These are phyloP conservation scores for Fusarium virguliforme DNA, from an alignment of 2,329 filamentous ascomycete species.

Conservation along the genomic window DNA sequence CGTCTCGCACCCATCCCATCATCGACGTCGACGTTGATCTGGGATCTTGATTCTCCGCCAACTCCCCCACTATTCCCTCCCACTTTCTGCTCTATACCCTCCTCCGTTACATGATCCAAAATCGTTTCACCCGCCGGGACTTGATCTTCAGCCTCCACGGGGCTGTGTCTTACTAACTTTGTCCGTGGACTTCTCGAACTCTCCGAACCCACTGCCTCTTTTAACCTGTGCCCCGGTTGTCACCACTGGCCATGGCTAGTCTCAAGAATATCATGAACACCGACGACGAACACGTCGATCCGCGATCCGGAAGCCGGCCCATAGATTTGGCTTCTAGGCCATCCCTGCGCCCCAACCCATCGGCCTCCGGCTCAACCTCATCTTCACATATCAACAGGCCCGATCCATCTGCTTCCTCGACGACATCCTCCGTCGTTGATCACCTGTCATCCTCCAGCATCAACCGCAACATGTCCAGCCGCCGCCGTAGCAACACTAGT, in stretches of 20 bases:
- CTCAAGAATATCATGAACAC: slow-evolving; percentile 72
- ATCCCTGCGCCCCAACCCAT: slow-evolving; percentile 52
- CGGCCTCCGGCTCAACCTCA: slow-evolving; percentile 54
- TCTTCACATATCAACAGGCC: slow-evolving; percentile 56
- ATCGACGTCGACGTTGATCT: slow-evolving; percentile 21
- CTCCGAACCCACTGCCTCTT: slow-evolving; percentile 55
- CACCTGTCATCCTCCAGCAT: slow-evolving; percentile 48
- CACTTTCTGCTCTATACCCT: slow-evolving; percentile 48
- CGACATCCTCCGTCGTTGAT: slow-evolving; percentile 48
- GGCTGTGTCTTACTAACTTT: slow-evolving; percentile 67
- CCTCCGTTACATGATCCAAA: slow-evolving; percentile 54
- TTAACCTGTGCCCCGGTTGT: slow-evolving; percentile 58
- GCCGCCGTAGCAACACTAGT: slow-evolving; percentile 64
- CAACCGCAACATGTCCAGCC: slow-evolving; percentile 52
- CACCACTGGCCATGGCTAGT: slow-evolving; percentile 66
- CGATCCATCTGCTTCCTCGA: slow-evolving; percentile 54
- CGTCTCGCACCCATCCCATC: slow-evolving; percentile 39
- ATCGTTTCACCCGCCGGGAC: slow-evolving; percentile 49
- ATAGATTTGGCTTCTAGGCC: slow-evolving; percentile 58
- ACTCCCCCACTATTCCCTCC: slow-evolving; percentile 48
- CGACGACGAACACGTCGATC: slow-evolving; percentile 65
- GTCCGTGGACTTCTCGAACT: slow-evolving; percentile 51
- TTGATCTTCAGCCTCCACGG: slow-evolving; percentile 56
- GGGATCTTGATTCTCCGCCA: slow-evolving; percentile 48
- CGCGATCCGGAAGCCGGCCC: slow-evolving; percentile 64